A percentile compares a stretch with the other conserved stretches of the same genome.
Evolutionary conservation across 2,329 filamentous ascomycete species (phyloP).

Genomic region (Monosporascus sp.): DNA sequence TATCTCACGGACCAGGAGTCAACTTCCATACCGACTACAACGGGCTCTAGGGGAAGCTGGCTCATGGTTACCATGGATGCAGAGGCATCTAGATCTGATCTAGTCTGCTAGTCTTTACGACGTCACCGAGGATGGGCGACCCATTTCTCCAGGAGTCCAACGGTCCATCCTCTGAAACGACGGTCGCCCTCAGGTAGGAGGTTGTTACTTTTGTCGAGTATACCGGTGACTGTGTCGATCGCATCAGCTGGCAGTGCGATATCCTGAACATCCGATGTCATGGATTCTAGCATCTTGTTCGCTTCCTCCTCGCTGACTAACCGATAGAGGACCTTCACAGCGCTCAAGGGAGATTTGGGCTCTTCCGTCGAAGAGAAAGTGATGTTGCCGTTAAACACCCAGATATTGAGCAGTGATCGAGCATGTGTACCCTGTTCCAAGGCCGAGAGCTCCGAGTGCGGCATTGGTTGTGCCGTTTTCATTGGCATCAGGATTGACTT

Average conservation of each 20-base stretch:
- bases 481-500: conserved; percentile 48
- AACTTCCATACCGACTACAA: too few relatives aligned
- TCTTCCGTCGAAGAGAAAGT: conserved; percentile 40
- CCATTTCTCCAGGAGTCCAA: conserved; percentile 57
- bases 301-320: conserved; percentile 37
- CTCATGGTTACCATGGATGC: too few relatives aligned
- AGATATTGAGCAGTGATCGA: conserved; percentile 39
- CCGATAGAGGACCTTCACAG: conserved; percentile 50
- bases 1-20: too few relatives aligned
- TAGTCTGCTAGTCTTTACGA: too few relatives aligned
- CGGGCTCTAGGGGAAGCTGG: too few relatives aligned
- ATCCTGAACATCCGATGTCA: conserved; percentile 54
- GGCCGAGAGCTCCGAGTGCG: background rate
- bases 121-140: conserved; percentile 1
- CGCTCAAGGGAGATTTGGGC: conserved; percentile 25
- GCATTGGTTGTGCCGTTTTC: conserved; percentile 6
- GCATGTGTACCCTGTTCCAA: background rate
- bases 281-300: conserved; percentile 42
- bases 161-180: conserved; percentile 59
- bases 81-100: too few relatives aligned
- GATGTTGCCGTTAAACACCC: conserved; percentile 53
- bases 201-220: conserved; percentile 41
- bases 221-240: conserved; percentile 37
- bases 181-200: conserved; percentile 52
- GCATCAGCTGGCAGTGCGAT: conserved; percentile 47